Conservation (phyloP, 2,329 filamentous ascomycete genomes). For the Trichoderma asperellum region DNA sequence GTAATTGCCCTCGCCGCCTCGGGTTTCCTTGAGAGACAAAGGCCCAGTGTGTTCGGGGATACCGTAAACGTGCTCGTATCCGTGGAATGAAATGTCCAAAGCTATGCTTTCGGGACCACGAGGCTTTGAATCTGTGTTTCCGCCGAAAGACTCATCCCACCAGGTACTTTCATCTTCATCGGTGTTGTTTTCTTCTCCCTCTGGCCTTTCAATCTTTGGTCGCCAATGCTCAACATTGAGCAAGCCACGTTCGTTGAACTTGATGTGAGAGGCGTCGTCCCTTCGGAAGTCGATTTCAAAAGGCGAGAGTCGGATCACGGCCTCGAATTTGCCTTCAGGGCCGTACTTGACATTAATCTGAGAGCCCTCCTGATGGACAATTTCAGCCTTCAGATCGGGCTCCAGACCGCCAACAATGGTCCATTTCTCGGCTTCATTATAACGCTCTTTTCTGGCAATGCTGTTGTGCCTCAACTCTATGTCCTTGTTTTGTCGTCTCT, state of each 20-base stretch:
- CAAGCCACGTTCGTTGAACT: slow-evolving; percentile 85
- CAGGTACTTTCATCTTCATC: slow-evolving; percentile 79
- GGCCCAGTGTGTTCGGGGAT: slow-evolving; percentile 92
- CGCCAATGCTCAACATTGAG: slow-evolving; percentile 97
- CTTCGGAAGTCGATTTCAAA: slow-evolving; percentile 86
- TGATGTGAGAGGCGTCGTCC: slow-evolving; percentile 79
- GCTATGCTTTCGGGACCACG: slow-evolving; percentile 89
- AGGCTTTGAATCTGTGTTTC: slow-evolving; percentile 95
- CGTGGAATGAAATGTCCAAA: slow-evolving; percentile 88
- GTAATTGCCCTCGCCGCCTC: slow-evolving; percentile 83
- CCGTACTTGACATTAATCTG: slow-evolving; percentile 82
- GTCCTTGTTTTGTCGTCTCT: slow-evolving; percentile 84
- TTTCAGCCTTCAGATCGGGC: slow-evolving; percentile 70
- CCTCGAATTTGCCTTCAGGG: slow-evolving; percentile 74
- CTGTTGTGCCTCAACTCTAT: slow-evolving; percentile 87
- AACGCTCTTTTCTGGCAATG: slow-evolving; percentile 84
- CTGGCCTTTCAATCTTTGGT: slow-evolving; percentile 71
- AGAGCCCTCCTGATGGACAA: slow-evolving; percentile 66
- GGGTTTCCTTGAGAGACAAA: slow-evolving; percentile 85
- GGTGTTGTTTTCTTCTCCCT: slow-evolving; percentile 58
- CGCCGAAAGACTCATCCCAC: slow-evolving; percentile 97
- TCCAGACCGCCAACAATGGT: slow-evolving; percentile 80
- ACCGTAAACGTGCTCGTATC: slow-evolving; percentile 90
- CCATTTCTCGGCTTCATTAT: slow-evolving; percentile 89
- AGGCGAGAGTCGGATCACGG: slow-evolving; percentile 79